These are phyloP conservation scores for Austropuccinia psidii DNA, from an alignment of 1,284 basidiomycete genomes.

Conservation along the genomic window DNA sequence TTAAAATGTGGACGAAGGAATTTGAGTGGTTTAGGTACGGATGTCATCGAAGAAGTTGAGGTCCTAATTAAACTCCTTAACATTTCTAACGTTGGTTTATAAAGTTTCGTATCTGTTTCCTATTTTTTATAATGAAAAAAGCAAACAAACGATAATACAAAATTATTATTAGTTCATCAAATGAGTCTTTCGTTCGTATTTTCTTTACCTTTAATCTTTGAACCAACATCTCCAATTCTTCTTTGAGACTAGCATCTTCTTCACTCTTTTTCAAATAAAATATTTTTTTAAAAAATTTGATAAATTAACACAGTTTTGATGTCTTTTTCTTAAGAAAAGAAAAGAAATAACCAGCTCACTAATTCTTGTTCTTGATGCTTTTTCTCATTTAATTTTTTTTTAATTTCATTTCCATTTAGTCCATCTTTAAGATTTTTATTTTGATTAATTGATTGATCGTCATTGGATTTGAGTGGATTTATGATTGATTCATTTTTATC, in stretches of 20 bases:
- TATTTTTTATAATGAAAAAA: constrained; percentile 46
- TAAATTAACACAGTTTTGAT: background rate
- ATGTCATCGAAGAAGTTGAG: constrained; percentile 99
- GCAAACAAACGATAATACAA: background rate
- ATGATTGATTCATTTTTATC: constrained; percentile 9
- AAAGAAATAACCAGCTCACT: background rate
- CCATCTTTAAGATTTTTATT: constrained; percentile 8
- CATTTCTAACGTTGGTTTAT: constrained; percentile 86
- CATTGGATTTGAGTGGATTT: constrained; percentile 14
- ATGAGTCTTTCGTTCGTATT: background rate
- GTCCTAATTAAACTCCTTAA: constrained; percentile 89
- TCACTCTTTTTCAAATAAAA: constrained; percentile 52
- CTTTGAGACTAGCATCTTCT: constrained; percentile 88
- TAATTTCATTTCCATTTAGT: constrained; percentile 29
- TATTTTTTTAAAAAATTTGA: background rate
- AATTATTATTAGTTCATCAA: background rate
- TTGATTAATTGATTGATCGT: constrained; percentile 1
- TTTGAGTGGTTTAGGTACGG: constrained; percentile 97
- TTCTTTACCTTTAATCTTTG: constrained; percentile 74
- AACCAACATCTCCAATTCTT: constrained; percentile 94
- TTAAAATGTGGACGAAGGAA: constrained; percentile 94
- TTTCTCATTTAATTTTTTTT: constrained; percentile 27
- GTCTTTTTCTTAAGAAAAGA: too few relatives aligned
- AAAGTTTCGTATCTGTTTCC: constrained; percentile 78
- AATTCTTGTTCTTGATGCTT: constrained; percentile 33